Conservation (phyloP, 2,329 filamentous ascomycete species). For the Cladosporium sp. region DNA sequence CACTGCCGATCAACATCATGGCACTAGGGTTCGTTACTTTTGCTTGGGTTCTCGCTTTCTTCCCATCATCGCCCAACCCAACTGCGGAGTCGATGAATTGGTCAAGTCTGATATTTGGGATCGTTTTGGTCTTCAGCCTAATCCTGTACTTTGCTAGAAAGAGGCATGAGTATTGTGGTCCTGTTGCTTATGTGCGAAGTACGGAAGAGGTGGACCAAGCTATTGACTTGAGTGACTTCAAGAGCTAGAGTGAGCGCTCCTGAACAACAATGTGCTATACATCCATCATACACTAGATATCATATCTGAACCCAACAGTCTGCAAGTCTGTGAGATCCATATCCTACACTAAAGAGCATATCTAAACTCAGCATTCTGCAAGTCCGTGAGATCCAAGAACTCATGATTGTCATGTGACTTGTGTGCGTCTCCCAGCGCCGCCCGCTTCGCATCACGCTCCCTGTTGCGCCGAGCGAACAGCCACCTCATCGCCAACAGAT, state of each 20-base stretch:
- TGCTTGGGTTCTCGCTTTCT: slow-evolving; percentile 24
- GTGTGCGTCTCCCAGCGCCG: neutral
- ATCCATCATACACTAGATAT: neutral
- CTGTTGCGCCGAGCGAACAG: neutral
- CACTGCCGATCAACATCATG: slow-evolving; percentile 22
- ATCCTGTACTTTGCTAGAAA: neutral
- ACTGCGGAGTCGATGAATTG: slow-evolving; percentile 26
- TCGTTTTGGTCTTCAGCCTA: slow-evolving; percentile 14
- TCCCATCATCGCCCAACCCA: slow-evolving; percentile 29
- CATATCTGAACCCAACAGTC: neutral
- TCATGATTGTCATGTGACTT: neutral
- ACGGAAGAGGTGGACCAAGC: slow-evolving; percentile 7
- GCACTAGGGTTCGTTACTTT: slow-evolving; percentile 23
- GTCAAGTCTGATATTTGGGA: slow-evolving; percentile 26
- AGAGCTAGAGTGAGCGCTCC: neutral
- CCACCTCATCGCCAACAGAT: slow-evolving; percentile 1
- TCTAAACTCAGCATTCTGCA: neutral
- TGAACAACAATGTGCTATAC: neutral
- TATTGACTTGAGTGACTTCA: neutral
- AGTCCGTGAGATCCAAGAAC: neutral
- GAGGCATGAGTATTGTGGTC: slow-evolving; percentile 5
- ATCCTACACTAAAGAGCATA: neutral
- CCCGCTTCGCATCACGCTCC: neutral
- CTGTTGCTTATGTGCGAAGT: neutral
- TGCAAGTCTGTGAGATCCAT: neutral